Base-by-base conservation (phyloP, 768 basidiomycete species). In the Sporobolomyces pararoseus region DNA sequence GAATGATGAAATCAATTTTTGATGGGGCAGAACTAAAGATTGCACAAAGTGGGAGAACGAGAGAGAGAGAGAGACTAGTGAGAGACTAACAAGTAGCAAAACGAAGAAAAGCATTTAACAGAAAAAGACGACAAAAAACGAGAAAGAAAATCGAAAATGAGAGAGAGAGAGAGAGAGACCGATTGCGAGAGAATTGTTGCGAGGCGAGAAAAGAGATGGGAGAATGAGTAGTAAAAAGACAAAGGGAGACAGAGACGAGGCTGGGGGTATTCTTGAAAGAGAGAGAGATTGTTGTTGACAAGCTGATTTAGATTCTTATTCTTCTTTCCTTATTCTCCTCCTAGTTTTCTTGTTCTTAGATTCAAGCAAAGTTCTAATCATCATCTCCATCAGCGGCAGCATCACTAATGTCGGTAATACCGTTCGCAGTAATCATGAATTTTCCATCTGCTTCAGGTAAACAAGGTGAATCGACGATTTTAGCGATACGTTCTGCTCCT, bases 401-500 rank as follows among this genome's bases (percentile, higher is more conserved):
- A 29, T 64, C 64, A 5, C 32, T 31, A 29, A 69, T 64, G 21
- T 73, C 72, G 27, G 65, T 50, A 35, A 73, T 73, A 31, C 72
- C 72, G 16, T 62, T 53, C n/a, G 54, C 54, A 27, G 65, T 67
- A 50, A 73, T 73, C 39, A 93, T 91, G 79, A 98, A 99, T 64
- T 89, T 89, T 4, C 89, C 92, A 78, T 98, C 95, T 74, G 90
- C 91, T 80, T 99, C 96, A 14, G 96, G 95, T 42, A 99, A 82
- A 81, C 93, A 97, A 0, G 96, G 96, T 5, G 92, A 95, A 82
- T 99, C 96, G 76, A 96, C 95, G 74, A 99, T 94, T 80, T 93
- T 95, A 81, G 93, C 96, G 27, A 90, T 87, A 65, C 96, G 89
- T 57, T 90, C 92, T 71, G 89, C 88, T 14, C 90, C 96, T 42